Conservation (phyloP, 192 early-diverging fungal genomes). For the Entomortierella parvispora region DNA sequence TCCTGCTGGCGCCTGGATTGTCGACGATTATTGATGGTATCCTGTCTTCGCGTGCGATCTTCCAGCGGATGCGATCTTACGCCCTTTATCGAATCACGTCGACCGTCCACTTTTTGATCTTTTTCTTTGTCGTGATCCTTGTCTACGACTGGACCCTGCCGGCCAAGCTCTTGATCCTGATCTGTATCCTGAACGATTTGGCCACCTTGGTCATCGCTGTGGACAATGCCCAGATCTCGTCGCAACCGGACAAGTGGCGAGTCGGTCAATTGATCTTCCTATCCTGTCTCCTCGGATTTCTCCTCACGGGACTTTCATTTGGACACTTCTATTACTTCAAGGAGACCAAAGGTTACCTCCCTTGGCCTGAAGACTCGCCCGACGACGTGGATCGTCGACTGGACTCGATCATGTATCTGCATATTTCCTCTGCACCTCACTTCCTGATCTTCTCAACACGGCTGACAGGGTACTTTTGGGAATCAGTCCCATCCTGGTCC, state of each 20-base stretch:
- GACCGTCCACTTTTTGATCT: conserved; percentile 81
- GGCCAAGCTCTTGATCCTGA: conserved; percentile 72
- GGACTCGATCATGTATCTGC: conserved; percentile 78
- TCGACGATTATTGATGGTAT: conserved; percentile 83
- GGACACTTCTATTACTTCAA: conserved; percentile 72
- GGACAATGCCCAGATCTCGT: conserved; percentile 74
- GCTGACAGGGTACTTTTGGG: conserved; percentile 71
- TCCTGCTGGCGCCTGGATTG: conserved; percentile 71
- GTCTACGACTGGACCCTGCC: conserved; percentile 73
- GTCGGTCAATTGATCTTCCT: conserved; percentile 73
- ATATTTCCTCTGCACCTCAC: conserved; percentile 79
- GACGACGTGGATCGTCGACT: conserved; percentile 40
- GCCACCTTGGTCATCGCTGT: conserved; percentile 78
- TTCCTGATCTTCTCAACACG: conserved; percentile 83
- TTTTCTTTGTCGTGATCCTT: conserved; percentile 79
- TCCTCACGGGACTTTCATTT: conserved; percentile 70
- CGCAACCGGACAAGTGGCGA: conserved; percentile 78
- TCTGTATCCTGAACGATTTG: conserved; percentile 77
- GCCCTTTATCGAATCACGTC: conserved; percentile 80
- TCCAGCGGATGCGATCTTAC: conserved; percentile 78
- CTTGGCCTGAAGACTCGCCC: conserved; percentile 30
- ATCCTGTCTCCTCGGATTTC: conserved; percentile 68
- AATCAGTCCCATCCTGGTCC: conserved; percentile 60
- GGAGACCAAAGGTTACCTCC: conserved; percentile 29
- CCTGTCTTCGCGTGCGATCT: conserved; percentile 74